Conservation (phyloP, 495 filamentous ascomycete species). For the Aspergillus carlsbadensis region DNA sequence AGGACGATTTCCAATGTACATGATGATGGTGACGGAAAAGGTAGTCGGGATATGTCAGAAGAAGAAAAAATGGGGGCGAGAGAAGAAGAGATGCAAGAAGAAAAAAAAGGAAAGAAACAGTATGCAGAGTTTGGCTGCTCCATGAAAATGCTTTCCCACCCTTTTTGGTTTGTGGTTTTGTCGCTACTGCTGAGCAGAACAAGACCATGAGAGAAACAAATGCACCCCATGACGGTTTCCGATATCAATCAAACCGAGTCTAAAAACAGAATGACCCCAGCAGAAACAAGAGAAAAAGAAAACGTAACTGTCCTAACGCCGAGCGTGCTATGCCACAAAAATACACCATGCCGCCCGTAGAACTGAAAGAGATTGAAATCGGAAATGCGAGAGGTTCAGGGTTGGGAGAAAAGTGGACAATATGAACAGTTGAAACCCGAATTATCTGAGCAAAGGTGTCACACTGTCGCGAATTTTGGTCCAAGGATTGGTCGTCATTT, state of each 20-base stretch:
- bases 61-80: neutral
- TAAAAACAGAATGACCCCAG: constrained; percentile 17
- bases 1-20: constrained; percentile 29
- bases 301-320: constrained; percentile 21
- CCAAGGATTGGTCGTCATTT: constrained; percentile 12
- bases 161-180: constrained; percentile 16
- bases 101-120: constrained; percentile 15
- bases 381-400: constrained; percentile 1
- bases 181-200: constrained; percentile 15
- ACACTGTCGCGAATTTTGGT: neutral
- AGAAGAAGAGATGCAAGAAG: neutral
- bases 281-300: constrained; percentile 5
- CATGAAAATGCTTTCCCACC: constrained; percentile 24
- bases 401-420: constrained; percentile 11
- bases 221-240: constrained; percentile 23
- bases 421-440: constrained; percentile 24
- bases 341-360: constrained; percentile 24
- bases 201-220: constrained; percentile 25
- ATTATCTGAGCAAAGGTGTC: constrained; percentile 12
- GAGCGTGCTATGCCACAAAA: constrained; percentile 33
- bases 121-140: constrained; percentile 20
- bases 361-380: constrained; percentile 6
- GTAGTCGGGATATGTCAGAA: neutral
- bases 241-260: constrained; percentile 23
- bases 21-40: constrained; percentile 9